Base-by-base conservation (phyloP, 1,284 basidiomycete genomes). In the Leccinum fuscescens region DNA sequence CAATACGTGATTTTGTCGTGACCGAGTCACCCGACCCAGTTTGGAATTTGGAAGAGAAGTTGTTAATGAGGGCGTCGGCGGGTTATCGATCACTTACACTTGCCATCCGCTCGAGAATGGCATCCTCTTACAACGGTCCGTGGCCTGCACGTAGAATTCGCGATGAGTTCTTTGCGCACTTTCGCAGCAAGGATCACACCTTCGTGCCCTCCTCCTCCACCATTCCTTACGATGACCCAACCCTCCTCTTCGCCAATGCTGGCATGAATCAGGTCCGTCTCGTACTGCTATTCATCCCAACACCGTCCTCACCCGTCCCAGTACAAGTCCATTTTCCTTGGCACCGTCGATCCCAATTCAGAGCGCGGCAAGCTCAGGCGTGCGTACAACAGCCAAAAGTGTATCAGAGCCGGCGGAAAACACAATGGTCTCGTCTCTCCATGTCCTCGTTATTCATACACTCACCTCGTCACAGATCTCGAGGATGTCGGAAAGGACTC, bases 401-500 rank as follows among this genome's bases (percentile, higher is more conserved):
- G 97, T 76, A 99, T 99, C 67, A 86, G 96, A 64, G 96, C 96
- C 5, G 96, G 96, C 58, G 96, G 96, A 70, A 99, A 99, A 77
- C 96, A 99, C 78, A 99, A 99, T 69, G 96, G 93, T 91, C 56
- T 66, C 46, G n/a, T 59, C 27, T 14, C 29, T 50, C 9, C 52
- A 44, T 54, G 31, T 3, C 24, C 22, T 1, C 4, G 9, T 37
- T 15, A 31, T 48, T 55, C 59, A 29, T 58, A 58, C 42, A 58
- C 62, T 67, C 42, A 66, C 22, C 57, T 33, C 31, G 52, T 22
- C 11, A 44, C 64, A 96, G 94, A 99, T 77, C 82, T 99, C 58
- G 97, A 99, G 74, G 96, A 99, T 75, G 96, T 99, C 60, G 96
- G 96, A 54, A 97, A 96, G 77, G 96, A 99, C 74, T 93, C 92